phyloP scores from a whole-genome alignment of 352 stramenopile genomes.

The Globisporangium echinulatum region DNA sequence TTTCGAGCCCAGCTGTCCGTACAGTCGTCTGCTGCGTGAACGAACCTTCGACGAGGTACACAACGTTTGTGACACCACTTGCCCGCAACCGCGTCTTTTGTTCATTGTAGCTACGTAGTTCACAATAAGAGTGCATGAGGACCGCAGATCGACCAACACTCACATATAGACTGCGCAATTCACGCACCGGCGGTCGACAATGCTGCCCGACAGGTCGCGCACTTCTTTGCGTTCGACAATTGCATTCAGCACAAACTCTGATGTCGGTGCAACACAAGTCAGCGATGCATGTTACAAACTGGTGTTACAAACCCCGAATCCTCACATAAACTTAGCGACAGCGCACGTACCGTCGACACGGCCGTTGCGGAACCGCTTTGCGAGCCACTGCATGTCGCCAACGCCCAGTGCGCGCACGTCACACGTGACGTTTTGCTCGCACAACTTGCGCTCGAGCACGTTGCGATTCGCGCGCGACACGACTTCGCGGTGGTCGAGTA shows the following conservation, averaged over 20 bases:
- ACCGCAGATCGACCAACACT: neutral
- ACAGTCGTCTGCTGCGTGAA: conserved; percentile 67
- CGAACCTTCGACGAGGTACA: conserved; percentile 83
- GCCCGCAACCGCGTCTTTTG: conserved; percentile 66
- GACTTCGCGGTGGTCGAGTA: conserved; percentile 81
- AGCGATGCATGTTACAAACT: no score
- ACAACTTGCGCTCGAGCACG: conserved; percentile 75
- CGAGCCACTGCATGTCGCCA: conserved; percentile 78
- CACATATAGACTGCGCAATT: no score
- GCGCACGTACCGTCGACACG: conserved; percentile 5
- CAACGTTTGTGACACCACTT: conserved; percentile 66
- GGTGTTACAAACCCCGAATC: no score
- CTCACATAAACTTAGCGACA: neutral
- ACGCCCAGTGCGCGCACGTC: conserved; percentile 72
- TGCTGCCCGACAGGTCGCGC: conserved; percentile 70
- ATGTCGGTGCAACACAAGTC: no score
- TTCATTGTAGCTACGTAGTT: conserved; percentile 44
- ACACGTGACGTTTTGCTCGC: conserved; percentile 72
- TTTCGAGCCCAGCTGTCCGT: conserved; percentile 47
- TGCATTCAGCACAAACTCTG: conserved; percentile 75
- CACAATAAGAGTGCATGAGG: neutral
- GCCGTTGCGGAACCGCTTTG: conserved; percentile 35
- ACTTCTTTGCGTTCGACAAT: conserved; percentile 85
- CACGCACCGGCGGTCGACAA: conserved; percentile 42
- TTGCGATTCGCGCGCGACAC: conserved; percentile 62